phyloP scores from a whole-genome alignment of 1,284 basidiomycete species.

The Fomitopsis betulina region DNA sequence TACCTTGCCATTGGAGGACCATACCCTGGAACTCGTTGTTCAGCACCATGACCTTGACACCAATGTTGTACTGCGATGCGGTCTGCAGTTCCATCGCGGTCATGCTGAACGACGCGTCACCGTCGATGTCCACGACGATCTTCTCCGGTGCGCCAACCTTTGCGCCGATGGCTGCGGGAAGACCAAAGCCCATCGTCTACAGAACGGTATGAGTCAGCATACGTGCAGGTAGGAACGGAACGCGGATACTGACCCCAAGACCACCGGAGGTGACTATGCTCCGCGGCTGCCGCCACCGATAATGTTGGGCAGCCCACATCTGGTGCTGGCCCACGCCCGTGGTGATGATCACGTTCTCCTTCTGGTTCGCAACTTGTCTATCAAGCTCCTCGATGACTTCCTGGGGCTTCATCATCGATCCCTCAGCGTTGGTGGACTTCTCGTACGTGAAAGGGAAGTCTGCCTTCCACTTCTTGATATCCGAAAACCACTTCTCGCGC shows the following conservation, averaged over 20 bases:
- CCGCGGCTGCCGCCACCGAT: conserved; percentile 84
- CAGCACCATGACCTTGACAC: conserved; percentile 88
- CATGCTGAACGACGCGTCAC: conserved; percentile 98
- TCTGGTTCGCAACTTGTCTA: conserved; percentile 59
- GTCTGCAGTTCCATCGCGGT: conserved; percentile 98
- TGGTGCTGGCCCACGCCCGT: conserved; percentile 99
- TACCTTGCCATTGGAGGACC: conserved; percentile 98
- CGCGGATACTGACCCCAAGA: conserved; percentile 66
- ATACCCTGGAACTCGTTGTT: conserved; percentile 98
- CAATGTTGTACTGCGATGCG: conserved; percentile 87
- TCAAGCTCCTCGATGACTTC: conserved; percentile 95
- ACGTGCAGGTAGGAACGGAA: neutral
- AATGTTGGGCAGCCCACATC: conserved; percentile 99
- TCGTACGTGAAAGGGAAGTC: conserved; percentile 89
- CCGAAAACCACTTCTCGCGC: conserved; percentile 77
- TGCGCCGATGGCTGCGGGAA: conserved; percentile 92
- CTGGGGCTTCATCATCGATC: conserved; percentile 88
- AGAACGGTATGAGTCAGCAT: neutral
- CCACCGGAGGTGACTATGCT: conserved; percentile 97
- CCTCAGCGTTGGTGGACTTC: conserved; percentile 49
- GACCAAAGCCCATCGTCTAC: conserved; percentile 96
- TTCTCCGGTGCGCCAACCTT: conserved; percentile 95
- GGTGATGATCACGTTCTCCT: conserved; percentile 85
- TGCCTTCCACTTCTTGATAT: conserved; percentile 84
- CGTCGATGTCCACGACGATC: conserved; percentile 94